These are phyloP conservation scores for Delonix regia DNA, from an alignment of 306 rosid genomes.

Conservation along the genomic window DNA sequence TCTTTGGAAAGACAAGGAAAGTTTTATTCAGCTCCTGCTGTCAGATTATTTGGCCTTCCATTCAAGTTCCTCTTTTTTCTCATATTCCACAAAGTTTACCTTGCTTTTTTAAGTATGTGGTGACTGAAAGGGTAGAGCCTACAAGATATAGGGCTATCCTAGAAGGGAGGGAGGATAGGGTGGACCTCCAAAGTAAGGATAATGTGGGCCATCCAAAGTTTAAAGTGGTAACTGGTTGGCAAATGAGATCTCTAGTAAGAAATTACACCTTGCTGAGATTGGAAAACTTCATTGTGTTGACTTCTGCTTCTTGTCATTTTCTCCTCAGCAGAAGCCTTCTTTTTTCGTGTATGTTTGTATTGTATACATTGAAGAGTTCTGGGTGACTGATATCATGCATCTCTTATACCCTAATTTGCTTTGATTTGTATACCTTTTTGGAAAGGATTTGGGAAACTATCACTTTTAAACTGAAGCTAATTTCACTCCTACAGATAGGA, in stretches of 20 bases:
- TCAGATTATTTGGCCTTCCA: slow-evolving; percentile 12
- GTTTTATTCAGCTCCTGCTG: background rate
- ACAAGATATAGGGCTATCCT: background rate
- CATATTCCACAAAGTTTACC: background rate
- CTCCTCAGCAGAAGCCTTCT: slow-evolving; percentile 1
- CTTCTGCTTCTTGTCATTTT: background rate
- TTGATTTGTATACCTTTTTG: slow-evolving; percentile 15
- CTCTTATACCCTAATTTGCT: slow-evolving; percentile 15
- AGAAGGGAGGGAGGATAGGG: background rate
- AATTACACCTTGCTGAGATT: background rate
- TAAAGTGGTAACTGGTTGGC: too few relatives aligned
- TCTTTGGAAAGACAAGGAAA: too few relatives aligned
- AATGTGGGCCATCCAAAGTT: too few relatives aligned
- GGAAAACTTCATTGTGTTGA: background rate
- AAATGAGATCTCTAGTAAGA: background rate
- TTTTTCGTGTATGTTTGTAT: slow-evolving; percentile 19
- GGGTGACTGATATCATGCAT: slow-evolving; percentile 21
- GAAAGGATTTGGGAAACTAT: slow-evolving; percentile 4
- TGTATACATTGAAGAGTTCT: slow-evolving; percentile 4
- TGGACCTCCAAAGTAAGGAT: too few relatives aligned
- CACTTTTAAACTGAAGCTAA: slow-evolving; percentile 40
- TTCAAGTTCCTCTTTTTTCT: slow-evolving; percentile 3
- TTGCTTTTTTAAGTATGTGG: background rate
- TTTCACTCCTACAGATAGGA: slow-evolving; percentile 62
- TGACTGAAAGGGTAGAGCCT: background rate